Base-by-base conservation (phyloP, 805 yeast genomes). In the Metahyphopichia silvanorum region DNA sequence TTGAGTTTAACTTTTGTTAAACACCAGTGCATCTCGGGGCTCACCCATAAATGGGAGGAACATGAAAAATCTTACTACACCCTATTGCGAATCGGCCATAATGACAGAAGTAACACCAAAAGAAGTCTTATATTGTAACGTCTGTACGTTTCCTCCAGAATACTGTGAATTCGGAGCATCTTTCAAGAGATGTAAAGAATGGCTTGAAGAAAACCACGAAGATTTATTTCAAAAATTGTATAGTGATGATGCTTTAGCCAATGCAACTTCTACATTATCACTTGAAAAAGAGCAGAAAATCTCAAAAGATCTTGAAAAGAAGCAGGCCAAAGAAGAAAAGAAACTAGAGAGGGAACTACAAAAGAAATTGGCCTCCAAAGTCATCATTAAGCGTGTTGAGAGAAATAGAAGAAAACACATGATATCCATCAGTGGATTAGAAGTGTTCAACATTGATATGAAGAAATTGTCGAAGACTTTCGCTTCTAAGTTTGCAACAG, bases 401-500 rank as follows among this genome's bases (percentile, higher is more conserved):
- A 76, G 98, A 57, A 85, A 94, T 20, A 86, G 86, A 63, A 74
- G 94, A 49, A 89, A 89, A 58, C 86, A 82, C 52, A 84, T 88
- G 35, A 82, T 88, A 33, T 84, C 95, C 15, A 82, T 89, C 31
- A 73, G 84, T 13, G 96, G 96, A 11, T 70, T 89, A 42, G 97
- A 91, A 54, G 86, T 88, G 23, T 82, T 87, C 54, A 91, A 82
- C 39, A 75, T 87, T 39, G 96, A 89, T 54, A 74, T 86, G 77
- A 89, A 89, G 67, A 89, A 88, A 54, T 69, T 87, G 44, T 85
- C 96, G 27, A 91, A 91, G 70, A 80, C 88, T 1, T 89, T 91
- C 60, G 93, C 97, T 0, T 82, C 93, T 21, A 87, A 85, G 58
- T 89, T 91, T 54, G 98, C 98, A 10, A 89, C 97, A 6, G 98